Evolutionary conservation across 495 filamentous ascomycete species (phyloP).

Genomic region (Daldinia loculata): DNA sequence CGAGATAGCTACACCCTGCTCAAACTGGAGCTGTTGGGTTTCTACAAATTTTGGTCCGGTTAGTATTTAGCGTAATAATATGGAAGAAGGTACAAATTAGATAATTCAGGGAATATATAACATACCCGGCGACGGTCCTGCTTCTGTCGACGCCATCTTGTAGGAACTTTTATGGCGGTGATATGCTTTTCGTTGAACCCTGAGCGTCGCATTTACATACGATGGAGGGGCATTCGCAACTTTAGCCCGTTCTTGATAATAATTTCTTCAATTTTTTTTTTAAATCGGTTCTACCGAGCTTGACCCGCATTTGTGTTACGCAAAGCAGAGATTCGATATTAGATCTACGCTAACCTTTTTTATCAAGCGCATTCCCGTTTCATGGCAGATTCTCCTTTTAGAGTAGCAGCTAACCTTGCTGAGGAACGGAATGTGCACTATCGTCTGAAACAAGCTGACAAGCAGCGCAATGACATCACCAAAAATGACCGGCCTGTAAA

Average conservation of each 20-base stretch:
- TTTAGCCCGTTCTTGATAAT: conserved; percentile 18
- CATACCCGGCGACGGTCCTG: conserved; percentile 42
- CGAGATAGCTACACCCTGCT: conserved; percentile 79
- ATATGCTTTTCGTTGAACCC: background rate
- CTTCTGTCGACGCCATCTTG: conserved; percentile 35
- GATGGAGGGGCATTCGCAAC: conserved; percentile 42
- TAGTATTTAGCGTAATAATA: conserved; percentile 31
- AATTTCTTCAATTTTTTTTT: conserved; percentile 22
- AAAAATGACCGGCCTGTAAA: conserved; percentile 22
- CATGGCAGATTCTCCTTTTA: background rate
- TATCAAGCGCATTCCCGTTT: conserved; percentile 11
- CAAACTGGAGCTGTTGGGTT: conserved; percentile 77
- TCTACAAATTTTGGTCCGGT: conserved; percentile 61
- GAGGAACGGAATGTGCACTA: conserved; percentile 10
- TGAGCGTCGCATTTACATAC: conserved; percentile 6
- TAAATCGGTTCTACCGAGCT: conserved; percentile 37
- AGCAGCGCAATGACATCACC: conserved; percentile 37
- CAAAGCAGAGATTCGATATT: background rate
- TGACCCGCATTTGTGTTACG: conserved; percentile 30
- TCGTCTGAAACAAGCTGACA: conserved; percentile 25
- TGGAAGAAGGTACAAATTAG: background rate
- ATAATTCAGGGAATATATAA: background rate
- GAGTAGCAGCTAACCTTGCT: conserved; percentile 1
- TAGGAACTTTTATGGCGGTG: background rate
- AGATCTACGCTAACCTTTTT: conserved; percentile 24